Percentiles rank a stretch among this genome's conserved stretches.
These are phyloP conservation scores for Euphorbia pulcherrima DNA, from an alignment of 345 rosid genomes.

Conservation along the genomic window DNA sequence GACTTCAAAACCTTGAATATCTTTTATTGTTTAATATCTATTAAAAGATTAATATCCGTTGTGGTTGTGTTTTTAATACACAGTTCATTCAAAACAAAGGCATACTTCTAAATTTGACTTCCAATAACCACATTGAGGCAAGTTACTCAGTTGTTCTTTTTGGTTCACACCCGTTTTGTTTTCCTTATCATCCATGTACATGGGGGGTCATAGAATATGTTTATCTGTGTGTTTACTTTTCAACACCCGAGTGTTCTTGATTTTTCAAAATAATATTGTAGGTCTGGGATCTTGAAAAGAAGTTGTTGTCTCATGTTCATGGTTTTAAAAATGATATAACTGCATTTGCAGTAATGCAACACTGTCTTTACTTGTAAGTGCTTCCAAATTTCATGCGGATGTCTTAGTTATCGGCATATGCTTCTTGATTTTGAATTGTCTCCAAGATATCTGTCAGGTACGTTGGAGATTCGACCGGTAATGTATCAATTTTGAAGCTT, in stretches of 20 bases:
- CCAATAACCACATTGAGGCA: conserved; percentile 74
- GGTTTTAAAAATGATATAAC: conserved; percentile 53
- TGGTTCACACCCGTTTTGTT: neutral
- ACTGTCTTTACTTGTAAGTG: conserved; percentile 61
- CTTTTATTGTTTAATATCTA: neutral
- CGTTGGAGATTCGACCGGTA: conserved; percentile 74
- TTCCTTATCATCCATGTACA: neutral
- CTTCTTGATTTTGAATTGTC: conserved; percentile 7
- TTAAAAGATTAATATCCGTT: conserved; percentile 9
- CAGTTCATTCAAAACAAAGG: conserved; percentile 78
- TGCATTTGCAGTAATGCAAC: conserved; percentile 60
- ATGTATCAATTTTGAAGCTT: conserved; percentile 59
- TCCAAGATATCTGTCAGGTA: conserved; percentile 45
- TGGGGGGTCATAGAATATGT: neutral
- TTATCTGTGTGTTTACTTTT: neutral
- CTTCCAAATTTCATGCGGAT: conserved; percentile 2
- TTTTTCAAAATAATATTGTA: conserved; percentile 25
- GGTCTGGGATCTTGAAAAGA: conserved; percentile 90
- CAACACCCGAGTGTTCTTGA: neutral
- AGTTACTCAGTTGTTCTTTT: conserved; percentile 18
- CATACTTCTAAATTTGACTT: conserved; percentile 64
- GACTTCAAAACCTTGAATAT: neutral
- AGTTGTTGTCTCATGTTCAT: conserved; percentile 49
- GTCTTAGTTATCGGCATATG: neutral
- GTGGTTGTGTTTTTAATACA: neutral